Evolutionary conservation across 805 yeast genomes (phyloP).

Genomic region (Pichia paraexigua): DNA sequence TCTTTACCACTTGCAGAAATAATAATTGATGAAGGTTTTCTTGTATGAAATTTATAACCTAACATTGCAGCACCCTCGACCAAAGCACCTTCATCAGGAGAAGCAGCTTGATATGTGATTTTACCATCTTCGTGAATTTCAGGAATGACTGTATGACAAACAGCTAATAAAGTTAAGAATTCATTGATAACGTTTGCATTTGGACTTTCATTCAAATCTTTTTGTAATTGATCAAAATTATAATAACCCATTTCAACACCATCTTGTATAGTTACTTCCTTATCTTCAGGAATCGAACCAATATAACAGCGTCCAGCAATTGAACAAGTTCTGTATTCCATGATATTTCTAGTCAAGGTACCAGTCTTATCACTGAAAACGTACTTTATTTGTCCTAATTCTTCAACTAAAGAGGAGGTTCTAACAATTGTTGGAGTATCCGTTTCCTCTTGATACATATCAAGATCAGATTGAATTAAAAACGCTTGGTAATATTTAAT

Average conservation of each 20-base stretch:
- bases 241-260: slow-evolving; percentile 78
- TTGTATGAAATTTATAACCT: slow-evolving; percentile 76
- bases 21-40: slow-evolving; percentile 78
- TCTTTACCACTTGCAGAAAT: slow-evolving; percentile 48
- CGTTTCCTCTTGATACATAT: slow-evolving; percentile 76
- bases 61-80: slow-evolving; percentile 92
- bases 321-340: slow-evolving; percentile 93
- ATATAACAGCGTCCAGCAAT: slow-evolving; percentile 90
- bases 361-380: slow-evolving; percentile 98
- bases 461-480: slow-evolving; percentile 89
- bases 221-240: slow-evolving; percentile 55
- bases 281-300: slow-evolving; percentile 86
- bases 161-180: slow-evolving; percentile 75
- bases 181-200: slow-evolving; percentile 56
- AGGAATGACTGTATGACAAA: slow-evolving; percentile 97
- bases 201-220: slow-evolving; percentile 28
- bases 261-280: slow-evolving; percentile 57
- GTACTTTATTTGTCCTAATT: slow-evolving; percentile 92
- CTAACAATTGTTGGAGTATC: slow-evolving; percentile 95
- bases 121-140: slow-evolving; percentile 57
- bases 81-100: slow-evolving; percentile 98
- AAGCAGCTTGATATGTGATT: slow-evolving; percentile 94
- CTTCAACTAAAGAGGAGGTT: slow-evolving; percentile 93
- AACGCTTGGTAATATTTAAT: slow-evolving; percentile 93
- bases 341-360: slow-evolving; percentile 87